Evolutionary conservation across 108 stramenopile genomes (phyloP), one percentile per base, ranked within the genome.

Genomic region (Nitzschia palea): DNA sequence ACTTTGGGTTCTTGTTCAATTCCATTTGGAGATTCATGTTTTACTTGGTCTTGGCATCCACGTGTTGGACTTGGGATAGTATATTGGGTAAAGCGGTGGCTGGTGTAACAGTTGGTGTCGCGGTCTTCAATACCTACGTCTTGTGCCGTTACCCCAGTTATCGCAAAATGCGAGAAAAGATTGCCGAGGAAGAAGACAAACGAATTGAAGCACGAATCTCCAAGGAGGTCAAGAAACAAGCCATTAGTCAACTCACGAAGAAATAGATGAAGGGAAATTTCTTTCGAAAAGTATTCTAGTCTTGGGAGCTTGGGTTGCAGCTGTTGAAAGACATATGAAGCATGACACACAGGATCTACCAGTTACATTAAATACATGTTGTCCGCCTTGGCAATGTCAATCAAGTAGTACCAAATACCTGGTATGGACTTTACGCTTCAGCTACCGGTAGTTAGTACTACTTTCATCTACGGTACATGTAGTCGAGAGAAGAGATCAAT

Each of bases 131-230:
- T 57, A 86, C 93, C 2, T 94, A 77, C 60, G 77, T 94, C 2
- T 71, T 94, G 44, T 89, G 86, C 51, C 71, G 89, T 29, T 93
- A 90, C 65, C 92, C 92, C 15, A 43, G 74, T 15, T 93, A 93
- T 63, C 87, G 92, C 42, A 86, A 73, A 62, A 80, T 89, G 61
- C 68, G 93, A 45, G 93, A 94, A 59, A 72, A 85, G 66, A 84
- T 91, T 78, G 93, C 93, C 32, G 85, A 82, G 47, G 93, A 94
- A 62, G 93, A 94, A 63, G 93, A 94, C 64, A 91, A 86, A 47
- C 82, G 90, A 44, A 89, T 94, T 63, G 80, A 91, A 70, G 89
- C 88, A 20, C 78, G 87, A 37, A 89, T 94, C 48, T 84, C 82
- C 53, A 86, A 91, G 55, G 84, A 94, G 64, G 87, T 91, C 44